These are phyloP conservation scores for Viridothelium virens DNA, from an alignment of 495 filamentous ascomycete species.

Conservation along the genomic window DNA sequence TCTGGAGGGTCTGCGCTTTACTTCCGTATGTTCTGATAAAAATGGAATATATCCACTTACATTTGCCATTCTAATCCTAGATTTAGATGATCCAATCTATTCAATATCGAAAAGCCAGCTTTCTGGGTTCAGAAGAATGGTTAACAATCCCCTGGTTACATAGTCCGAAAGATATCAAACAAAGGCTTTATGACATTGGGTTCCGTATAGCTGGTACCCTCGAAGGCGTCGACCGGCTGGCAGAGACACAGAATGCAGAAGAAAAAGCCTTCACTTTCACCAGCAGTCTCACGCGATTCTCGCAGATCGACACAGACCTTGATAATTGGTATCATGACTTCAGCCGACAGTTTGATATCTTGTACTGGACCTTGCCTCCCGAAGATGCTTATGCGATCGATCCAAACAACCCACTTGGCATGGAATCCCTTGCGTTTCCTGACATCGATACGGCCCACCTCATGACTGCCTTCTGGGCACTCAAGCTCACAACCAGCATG, in stretches of 20 bases:
- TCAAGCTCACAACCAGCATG: slow-evolving; percentile 2
- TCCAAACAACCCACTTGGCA: not conserved
- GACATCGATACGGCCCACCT: not conserved
- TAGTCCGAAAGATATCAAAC: not conserved
- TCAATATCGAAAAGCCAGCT: slow-evolving; percentile 2
- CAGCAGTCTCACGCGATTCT: not conserved
- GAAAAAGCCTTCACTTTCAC: slow-evolving; percentile 1
- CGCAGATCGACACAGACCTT: not conserved
- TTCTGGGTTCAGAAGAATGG: slow-evolving; percentile 6
- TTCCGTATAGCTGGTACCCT: not conserved
- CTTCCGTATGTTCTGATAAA: not conserved
- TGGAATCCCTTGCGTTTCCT: not conserved
- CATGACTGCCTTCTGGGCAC: not conserved
- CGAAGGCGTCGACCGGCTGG: not conserved
- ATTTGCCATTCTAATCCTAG: not conserved
- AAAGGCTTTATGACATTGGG: slow-evolving; percentile 6
- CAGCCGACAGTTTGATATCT: not conserved
- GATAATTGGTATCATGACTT: not conserved
- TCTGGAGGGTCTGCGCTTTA: not conserved
- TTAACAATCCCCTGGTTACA: slow-evolving; percentile 2
- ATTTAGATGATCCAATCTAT: slow-evolving; percentile 8
- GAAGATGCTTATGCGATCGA: not conserved
- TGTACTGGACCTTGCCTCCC: not conserved
- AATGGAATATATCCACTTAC: not conserved
- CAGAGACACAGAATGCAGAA: not conserved